phyloP scores from a whole-genome alignment of 345 rosid species.

The Euphorbia pulcherrima region DNA sequence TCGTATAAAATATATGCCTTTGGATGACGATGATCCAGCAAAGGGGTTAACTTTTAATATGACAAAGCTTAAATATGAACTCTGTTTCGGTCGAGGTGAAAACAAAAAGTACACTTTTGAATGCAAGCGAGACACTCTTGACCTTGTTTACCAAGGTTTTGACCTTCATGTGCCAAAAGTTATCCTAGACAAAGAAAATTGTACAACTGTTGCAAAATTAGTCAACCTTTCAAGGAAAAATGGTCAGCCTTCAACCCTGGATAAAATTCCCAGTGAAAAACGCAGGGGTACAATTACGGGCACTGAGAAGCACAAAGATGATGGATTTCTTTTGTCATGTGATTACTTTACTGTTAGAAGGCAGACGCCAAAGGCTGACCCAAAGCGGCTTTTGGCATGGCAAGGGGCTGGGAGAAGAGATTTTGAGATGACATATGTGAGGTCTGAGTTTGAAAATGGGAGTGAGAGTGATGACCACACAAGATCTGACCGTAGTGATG shows the following conservation, averaged over 20 bases:
- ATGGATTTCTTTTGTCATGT: constrained; percentile 83
- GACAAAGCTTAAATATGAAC: constrained; percentile 79
- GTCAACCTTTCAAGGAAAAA: constrained; percentile 54
- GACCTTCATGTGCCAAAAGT: constrained; percentile 87
- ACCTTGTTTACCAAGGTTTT: constrained; percentile 91
- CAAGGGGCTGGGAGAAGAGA: constrained; percentile 98
- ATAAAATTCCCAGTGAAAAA: constrained; percentile 63
- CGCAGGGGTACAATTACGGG: constrained; percentile 32
- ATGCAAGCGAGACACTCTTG: constrained; percentile 83
- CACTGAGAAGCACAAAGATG: constrained; percentile 76
- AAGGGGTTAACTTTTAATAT: constrained; percentile 75
- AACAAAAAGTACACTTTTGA: constrained; percentile 76
- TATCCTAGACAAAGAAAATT: constrained; percentile 54
- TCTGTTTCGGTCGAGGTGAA: constrained; percentile 78
- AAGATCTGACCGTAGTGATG: constrained; percentile 88
- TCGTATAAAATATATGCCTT: constrained; percentile 62
- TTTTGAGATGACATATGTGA: constrained; percentile 83
- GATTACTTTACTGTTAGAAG: constrained; percentile 93
- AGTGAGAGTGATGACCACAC: constrained; percentile 94
- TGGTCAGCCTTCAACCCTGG: constrained; percentile 54
- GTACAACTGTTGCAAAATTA: constrained; percentile 45
- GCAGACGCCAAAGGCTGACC: constrained; percentile 93
- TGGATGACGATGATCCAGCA: constrained; percentile 92
- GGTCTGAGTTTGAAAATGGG: constrained; percentile 95
- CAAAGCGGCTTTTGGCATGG: constrained; percentile 87